phyloP scores from a whole-genome alignment of 2,329 filamentous ascomycete genomes.

The Ceratocystis smalleyi region DNA sequence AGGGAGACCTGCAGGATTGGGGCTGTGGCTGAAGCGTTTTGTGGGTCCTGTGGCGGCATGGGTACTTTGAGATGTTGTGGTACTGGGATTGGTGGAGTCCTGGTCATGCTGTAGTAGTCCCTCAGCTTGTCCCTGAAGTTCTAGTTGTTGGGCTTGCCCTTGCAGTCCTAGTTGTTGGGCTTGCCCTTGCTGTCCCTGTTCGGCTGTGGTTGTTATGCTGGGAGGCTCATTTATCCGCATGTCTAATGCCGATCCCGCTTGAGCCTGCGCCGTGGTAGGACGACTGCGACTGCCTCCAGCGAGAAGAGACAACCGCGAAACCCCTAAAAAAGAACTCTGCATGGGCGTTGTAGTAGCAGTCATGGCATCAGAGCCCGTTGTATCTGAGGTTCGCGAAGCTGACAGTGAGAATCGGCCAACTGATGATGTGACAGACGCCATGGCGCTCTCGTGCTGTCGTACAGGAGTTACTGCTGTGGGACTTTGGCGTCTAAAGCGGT shows the following conservation, averaged over 20 bases:
- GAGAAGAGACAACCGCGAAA: conserved; percentile 15
- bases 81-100: neutral
- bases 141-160: neutral
- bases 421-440: conserved; percentile 8
- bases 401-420: conserved; percentile 14
- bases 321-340: conserved; percentile 16
- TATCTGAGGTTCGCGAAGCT: neutral
- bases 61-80: neutral
- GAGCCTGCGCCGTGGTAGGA: neutral
- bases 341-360: neutral
- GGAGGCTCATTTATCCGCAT: neutral
- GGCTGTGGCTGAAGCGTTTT: neutral
- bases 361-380: neutral
- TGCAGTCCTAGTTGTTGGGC: neutral
- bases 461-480: conserved; percentile 6
- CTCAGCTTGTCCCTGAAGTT: too few relatives aligned
- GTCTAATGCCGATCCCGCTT: neutral
- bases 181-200: neutral
- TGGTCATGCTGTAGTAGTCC: too few relatives aligned
- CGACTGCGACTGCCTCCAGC: conserved; percentile 12
- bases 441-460: conserved; percentile 8
- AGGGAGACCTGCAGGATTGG: neutral
- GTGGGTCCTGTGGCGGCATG: neutral
- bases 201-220: neutral
- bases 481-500: conserved; percentile 14